phyloP scores from a whole-genome alignment of 176 grass and related monocot genomes.

The Oryza meyeriana region DNA sequence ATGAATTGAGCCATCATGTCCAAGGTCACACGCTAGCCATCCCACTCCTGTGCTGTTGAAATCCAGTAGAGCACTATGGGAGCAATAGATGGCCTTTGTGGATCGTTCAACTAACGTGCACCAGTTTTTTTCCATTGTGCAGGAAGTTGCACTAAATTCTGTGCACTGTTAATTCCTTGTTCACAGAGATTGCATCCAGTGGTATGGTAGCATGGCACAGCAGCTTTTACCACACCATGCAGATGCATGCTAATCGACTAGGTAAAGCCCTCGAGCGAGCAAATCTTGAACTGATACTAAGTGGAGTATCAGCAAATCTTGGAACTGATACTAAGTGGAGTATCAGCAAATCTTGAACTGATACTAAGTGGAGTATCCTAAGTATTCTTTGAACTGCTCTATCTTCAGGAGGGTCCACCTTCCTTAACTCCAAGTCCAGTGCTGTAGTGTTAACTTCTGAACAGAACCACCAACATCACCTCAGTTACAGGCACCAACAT shows the following conservation, averaged over 20 bases:
- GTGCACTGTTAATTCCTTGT: constrained; percentile 31
- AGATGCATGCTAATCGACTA: background rate
- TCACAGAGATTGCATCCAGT: constrained; percentile 7
- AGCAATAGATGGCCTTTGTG: constrained; percentile 28
- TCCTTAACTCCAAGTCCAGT: constrained; percentile 12
- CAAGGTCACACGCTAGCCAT: constrained; percentile 42
- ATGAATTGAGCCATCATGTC: constrained; percentile 28
- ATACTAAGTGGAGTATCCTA: background rate
- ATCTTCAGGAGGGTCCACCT: background rate
- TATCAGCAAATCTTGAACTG: background rate
- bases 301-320: too few relatives aligned
- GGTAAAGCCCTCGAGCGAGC: background rate
- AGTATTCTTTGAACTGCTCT: background rate
- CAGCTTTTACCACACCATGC: background rate
- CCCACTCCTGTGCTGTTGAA: constrained; percentile 26
- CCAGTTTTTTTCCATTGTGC: constrained; percentile 34
- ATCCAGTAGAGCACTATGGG: constrained; percentile 26
- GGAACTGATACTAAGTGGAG: too few relatives aligned
- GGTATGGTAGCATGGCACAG: background rate
- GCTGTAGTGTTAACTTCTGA: constrained; percentile 16
- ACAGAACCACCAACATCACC: constrained; percentile 23
- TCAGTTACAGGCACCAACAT: constrained; percentile 24
- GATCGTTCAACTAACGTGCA: constrained; percentile 33
- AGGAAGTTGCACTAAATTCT: constrained; percentile 39
- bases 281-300: background rate